Percentiles rank a stretch among this genome's conserved stretches.
Evolutionary conservation across 225 moss, liverwort and hornwort species (phyloP).

Genomic region (Physcomitrium patens): DNA sequence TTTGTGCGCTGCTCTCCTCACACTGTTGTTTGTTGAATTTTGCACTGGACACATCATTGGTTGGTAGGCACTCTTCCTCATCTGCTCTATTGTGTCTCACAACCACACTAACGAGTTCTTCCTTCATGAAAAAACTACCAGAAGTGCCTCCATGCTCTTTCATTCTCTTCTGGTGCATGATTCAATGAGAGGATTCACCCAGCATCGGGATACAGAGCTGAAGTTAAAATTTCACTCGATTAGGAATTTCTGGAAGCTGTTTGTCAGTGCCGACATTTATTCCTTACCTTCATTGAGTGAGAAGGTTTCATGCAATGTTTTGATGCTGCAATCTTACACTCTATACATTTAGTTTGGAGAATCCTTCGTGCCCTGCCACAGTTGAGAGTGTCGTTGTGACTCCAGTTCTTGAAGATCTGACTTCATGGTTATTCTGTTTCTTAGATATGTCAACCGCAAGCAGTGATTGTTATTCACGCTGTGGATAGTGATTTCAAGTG

Average conservation of each 20-base stretch:
- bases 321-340: background rate
- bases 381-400: background rate
- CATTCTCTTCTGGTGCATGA: background rate
- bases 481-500: no score
- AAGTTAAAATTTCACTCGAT: conserved; percentile 13
- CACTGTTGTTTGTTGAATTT: conserved; percentile 18
- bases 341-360: background rate
- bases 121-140: conserved; percentile 20
- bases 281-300: background rate
- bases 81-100: conserved; percentile 4
- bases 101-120: background rate
- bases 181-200: background rate
- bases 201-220: background rate
- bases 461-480: no score
- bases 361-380: background rate
- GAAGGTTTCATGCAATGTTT: conserved; percentile 2
- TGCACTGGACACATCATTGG: conserved; percentile 20
- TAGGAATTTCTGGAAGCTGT: background rate
- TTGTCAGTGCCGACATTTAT: background rate
- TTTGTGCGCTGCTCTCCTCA: background rate
- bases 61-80: conserved; percentile 29
- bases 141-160: background rate
- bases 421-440: no score
- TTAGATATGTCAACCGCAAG: no score
- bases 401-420: background rate